Conservation (phyloP, 1,284 basidiomycete genomes). For the Agaricales sp. region DNA sequence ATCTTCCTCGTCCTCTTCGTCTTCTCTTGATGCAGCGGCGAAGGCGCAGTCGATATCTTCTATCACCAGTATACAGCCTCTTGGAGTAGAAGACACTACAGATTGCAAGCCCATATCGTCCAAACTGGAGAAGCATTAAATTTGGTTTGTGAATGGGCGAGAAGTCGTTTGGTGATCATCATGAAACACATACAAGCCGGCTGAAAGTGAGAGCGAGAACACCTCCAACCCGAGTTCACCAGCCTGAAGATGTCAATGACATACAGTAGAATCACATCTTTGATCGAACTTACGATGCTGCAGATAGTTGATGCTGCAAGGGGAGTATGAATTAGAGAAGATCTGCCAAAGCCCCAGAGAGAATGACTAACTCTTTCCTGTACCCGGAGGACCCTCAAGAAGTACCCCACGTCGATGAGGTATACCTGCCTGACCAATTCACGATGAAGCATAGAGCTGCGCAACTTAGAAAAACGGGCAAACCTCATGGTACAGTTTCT, state of each 20-base stretch:
- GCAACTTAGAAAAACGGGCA: background rate
- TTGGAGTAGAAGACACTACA: constrained; percentile 34
- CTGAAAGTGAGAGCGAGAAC: constrained; percentile 42
- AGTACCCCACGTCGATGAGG: constrained; percentile 32
- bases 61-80: constrained; percentile 38
- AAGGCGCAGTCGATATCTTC: constrained; percentile 52
- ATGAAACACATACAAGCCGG: constrained; percentile 35
- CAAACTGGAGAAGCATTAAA: constrained; percentile 27
- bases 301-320: constrained; percentile 36
- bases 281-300: constrained; percentile 32
- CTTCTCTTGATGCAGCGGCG: constrained; percentile 21
- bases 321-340: background rate
- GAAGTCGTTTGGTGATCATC: too few species aligned
- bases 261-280: too few species aligned
- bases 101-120: constrained; percentile 36
- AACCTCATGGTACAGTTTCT: background rate
- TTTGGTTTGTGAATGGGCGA: too few species aligned
- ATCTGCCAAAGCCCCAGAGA: background rate
- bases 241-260: constrained; percentile 16
- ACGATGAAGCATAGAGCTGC: background rate
- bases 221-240: constrained; percentile 51
- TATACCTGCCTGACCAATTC: background rate
- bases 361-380: constrained; percentile 31
- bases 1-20: background rate
- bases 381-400: constrained; percentile 42